phyloP scores from a whole-genome alignment of 805 yeast genomes.

The Maudiozyma bulderi region DNA sequence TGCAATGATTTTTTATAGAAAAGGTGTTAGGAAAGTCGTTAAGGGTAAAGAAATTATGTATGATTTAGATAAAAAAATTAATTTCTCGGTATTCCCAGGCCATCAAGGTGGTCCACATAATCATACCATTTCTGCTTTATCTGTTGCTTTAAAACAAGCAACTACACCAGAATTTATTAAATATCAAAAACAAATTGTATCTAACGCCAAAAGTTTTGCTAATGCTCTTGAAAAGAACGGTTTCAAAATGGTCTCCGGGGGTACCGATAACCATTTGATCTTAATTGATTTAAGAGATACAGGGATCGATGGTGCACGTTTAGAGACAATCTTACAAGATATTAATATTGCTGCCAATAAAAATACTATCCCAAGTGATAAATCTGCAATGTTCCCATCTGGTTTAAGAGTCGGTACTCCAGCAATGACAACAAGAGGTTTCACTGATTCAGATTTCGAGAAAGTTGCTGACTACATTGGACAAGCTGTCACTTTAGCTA shows the following conservation, averaged over 20 bases:
- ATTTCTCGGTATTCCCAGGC: constrained; percentile 97
- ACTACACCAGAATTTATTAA: constrained; percentile 76
- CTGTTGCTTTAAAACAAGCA: constrained; percentile 91
- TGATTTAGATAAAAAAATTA: constrained; percentile 84
- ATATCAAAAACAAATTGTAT: constrained; percentile 75
- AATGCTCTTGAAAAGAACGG: constrained; percentile 54
- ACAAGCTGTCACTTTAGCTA: constrained; percentile 63
- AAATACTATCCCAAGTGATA: constrained; percentile 94
- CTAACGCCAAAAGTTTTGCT: constrained; percentile 74
- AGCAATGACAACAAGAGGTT: constrained; percentile 96
- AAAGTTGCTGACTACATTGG: constrained; percentile 74
- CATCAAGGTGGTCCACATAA: constrained; percentile 99
- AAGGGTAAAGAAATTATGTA: constrained; percentile 77
- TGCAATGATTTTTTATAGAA: constrained; percentile 94
- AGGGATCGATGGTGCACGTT: constrained; percentile 88
- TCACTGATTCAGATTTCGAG: constrained; percentile 66
- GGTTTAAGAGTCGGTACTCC: constrained; percentile 97
- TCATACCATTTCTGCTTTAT: constrained; percentile 93
- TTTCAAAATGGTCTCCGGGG: constrained; percentile 72
- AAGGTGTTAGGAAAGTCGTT: constrained; percentile 74
- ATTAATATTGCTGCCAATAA: constrained; percentile 92
- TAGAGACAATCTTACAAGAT: constrained; percentile 80
- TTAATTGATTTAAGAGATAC: constrained; percentile 71
- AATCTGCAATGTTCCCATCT: constrained; percentile 90
- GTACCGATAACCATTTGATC: constrained; percentile 92